Base-by-base conservation (phyloP, 2,329 filamentous ascomycete genomes). In the Xylariaceae sp. region DNA sequence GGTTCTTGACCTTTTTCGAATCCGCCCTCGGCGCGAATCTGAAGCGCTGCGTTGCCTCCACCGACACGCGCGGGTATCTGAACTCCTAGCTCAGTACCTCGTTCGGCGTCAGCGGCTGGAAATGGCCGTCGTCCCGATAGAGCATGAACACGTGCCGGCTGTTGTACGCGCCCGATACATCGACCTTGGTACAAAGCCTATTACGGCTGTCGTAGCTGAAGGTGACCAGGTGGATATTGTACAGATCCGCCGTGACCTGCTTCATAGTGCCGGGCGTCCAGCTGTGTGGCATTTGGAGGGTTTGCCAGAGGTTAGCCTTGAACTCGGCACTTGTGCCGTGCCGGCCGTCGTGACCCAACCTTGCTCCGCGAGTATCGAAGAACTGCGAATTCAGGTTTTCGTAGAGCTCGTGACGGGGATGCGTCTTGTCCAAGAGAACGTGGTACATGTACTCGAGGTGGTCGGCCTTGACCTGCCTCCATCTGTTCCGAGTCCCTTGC, bases 191-290 rank as follows among this genome's bases (percentile, higher is more conserved):
- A 12, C 57, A 47, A 29, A 33, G 29, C 12, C 46, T 31, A 9
- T 27, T 30, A 11, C 9, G 8, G 11, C 18, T 16, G 34, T 43
- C 28, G 12, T 48, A 47, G 11, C 51, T 55, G 44, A 59, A 64
- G 14, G 59, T 52, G 3, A 61, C 50, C 14, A 63, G 36, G 38
- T 53, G 58, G 8, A 62, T 41, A 5, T 56, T 53, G 35, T 63
- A 63, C 4, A 64, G 46, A 35, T 63, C 59, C 1, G 61, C 60
- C 0, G 57, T 62, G 4, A 64, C 38, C 36, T 57, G 48, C 27
- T 57, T 48, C 43, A 60, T 52, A 8, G 52, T 47, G 2, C 55
- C 52, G 4, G 51, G 53, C 3, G 50, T 51, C 53, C 58, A 62
- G 4, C 50, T 40, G 16, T 54, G 48, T 1, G 59, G 55, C 13